Evolutionary conservation across 805 yeast genomes (phyloP).

Genomic region (Metschnikowia bowlesiae): DNA sequence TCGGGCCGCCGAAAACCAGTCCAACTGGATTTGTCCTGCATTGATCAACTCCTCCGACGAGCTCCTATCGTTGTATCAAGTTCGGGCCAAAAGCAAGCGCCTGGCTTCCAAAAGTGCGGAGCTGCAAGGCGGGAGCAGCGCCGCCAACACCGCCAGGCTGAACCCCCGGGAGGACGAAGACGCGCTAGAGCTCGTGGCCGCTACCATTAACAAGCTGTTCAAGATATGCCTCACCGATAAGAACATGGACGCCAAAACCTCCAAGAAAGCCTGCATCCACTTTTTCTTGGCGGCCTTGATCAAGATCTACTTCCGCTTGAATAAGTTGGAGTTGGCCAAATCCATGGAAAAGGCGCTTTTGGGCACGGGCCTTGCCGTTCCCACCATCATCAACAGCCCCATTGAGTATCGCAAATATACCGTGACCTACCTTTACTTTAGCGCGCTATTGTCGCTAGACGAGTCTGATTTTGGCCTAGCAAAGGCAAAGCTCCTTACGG

Average conservation of each 20-base stretch:
- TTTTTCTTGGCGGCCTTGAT: conserved; percentile 68
- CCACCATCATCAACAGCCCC: conserved; percentile 30
- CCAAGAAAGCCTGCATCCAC: conserved; percentile 63
- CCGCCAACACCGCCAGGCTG: neutral
- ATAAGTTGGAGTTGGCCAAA: conserved; percentile 67
- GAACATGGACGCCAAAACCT: conserved; percentile 42
- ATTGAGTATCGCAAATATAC: conserved; percentile 35
- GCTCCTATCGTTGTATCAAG: conserved; percentile 38
- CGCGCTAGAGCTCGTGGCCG: conserved; percentile 50
- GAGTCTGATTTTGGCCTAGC: conserved; percentile 56
- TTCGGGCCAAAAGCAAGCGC: conserved; percentile 23
- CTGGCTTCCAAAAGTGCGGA: too few relatives aligned
- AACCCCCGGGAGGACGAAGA: conserved; percentile 7
- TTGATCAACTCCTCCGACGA: conserved; percentile 39
- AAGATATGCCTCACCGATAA: conserved; percentile 77
- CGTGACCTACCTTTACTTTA: conserved; percentile 62
- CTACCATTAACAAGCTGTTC: conserved; percentile 67
- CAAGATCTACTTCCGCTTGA: conserved; percentile 61
- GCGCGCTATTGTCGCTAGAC: conserved; percentile 62
- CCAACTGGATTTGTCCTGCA: conserved; percentile 49
- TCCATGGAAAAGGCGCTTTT: conserved; percentile 67
- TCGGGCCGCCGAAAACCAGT: conserved; percentile 49
- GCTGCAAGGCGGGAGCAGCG: too few relatives aligned
- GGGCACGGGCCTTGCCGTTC: conserved; percentile 50
- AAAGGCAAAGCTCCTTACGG: conserved; percentile 47